Conservation (phyloP, 1,139 yeast species). For the Candida frijolesensis region DNA sequence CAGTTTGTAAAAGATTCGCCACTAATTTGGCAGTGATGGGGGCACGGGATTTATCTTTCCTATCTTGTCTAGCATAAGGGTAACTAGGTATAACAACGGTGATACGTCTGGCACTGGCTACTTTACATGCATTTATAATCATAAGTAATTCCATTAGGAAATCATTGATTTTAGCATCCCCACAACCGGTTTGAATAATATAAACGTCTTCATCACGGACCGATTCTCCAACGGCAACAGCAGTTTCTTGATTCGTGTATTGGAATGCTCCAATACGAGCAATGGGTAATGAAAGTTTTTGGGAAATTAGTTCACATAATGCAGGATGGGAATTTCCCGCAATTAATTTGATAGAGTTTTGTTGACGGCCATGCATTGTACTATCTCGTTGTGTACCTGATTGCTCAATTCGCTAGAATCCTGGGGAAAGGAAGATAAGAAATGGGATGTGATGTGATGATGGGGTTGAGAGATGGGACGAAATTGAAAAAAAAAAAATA, state of each 20-base stretch:
- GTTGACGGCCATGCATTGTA: constrained; percentile 18
- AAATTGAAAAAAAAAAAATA: neutral
- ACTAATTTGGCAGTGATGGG: constrained; percentile 96
- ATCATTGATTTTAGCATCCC: constrained; percentile 72
- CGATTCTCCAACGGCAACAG: constrained; percentile 90
- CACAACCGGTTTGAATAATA: constrained; percentile 91
- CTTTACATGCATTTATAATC: constrained; percentile 93
- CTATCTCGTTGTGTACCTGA: neutral
- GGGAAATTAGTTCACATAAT: constrained; percentile 70
- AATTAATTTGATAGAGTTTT: constrained; percentile 76
- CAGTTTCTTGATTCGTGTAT: constrained; percentile 82
- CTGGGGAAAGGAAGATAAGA: neutral
- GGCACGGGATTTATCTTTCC: constrained; percentile 94
- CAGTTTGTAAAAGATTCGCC: constrained; percentile 93
- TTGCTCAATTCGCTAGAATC: too few species aligned
- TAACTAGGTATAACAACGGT: constrained; percentile 95
- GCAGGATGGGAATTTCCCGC: constrained; percentile 92
- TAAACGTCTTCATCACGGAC: constrained; percentile 96
- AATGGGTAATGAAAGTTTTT: constrained; percentile 56
- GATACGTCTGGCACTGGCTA: constrained; percentile 92
- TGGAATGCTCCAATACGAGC: constrained; percentile 69
- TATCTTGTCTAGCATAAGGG: constrained; percentile 97
- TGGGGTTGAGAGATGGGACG: neutral
- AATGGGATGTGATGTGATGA: neutral
- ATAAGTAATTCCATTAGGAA: constrained; percentile 83